These are phyloP conservation scores for Trifolium dubium DNA, from an alignment of 306 rosid genomes.

Conservation along the genomic window DNA sequence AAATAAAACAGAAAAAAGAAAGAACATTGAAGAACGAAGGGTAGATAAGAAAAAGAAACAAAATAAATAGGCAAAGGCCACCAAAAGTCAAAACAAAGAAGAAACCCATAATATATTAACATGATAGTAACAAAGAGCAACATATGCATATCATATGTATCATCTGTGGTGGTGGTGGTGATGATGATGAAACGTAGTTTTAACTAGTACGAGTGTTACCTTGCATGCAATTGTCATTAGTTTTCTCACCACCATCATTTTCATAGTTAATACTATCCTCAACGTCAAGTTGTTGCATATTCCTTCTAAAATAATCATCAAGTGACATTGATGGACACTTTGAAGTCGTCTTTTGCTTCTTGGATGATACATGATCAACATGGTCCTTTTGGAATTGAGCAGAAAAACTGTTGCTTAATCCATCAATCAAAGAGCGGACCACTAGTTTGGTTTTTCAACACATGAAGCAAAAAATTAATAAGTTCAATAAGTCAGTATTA, in stretches of 20 bases:
- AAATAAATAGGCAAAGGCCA: not conserved
- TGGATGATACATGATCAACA: constrained; percentile 6
- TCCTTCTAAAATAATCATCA: not conserved
- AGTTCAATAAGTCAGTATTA: not conserved
- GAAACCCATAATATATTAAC: not conserved
- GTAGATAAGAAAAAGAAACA: too few relatives aligned
- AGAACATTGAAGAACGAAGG: not conserved
- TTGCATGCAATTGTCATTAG: not conserved
- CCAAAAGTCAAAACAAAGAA: not conserved
- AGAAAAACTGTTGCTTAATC: constrained; percentile 50
- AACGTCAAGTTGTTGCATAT: not conserved
- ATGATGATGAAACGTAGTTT: not conserved
- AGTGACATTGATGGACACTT: constrained; percentile 8
- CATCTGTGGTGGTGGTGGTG: not conserved
- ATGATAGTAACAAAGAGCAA: not conserved
- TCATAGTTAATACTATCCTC: not conserved
- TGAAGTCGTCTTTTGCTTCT: not conserved
- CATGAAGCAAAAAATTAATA: constrained; percentile 27
- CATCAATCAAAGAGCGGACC: constrained; percentile 65
- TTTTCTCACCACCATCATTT: not conserved
- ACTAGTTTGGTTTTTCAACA: constrained; percentile 50
- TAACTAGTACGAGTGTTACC: not conserved
- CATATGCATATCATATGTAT: constrained; percentile 1
- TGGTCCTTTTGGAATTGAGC: constrained; percentile 30
- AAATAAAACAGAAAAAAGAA: not conserved